Conservation (phyloP, 176 grass and related monocot species). For the Chrysopogon serrulatus region DNA sequence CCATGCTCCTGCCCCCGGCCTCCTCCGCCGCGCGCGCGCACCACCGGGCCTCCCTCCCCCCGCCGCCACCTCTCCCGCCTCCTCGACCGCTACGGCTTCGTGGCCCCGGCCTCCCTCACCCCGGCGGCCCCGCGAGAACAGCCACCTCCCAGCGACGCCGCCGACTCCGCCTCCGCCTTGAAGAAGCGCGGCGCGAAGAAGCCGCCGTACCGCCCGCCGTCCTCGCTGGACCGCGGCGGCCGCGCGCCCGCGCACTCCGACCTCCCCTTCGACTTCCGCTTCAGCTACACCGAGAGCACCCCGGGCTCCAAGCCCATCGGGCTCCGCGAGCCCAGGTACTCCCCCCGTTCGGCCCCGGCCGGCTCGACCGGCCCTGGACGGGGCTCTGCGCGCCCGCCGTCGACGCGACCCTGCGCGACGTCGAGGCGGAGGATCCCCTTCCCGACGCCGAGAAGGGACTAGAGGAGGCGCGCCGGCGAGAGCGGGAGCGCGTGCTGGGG, state of each 20-base stretch:
- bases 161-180: neutral
- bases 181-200: conserved; percentile 50
- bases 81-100: conserved; percentile 73
- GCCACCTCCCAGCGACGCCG: neutral
- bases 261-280: conserved; percentile 90
- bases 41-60: neutral
- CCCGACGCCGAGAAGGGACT: conserved; percentile 37
- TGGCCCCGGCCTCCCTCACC: conserved; percentile 45
- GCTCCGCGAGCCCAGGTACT: conserved; percentile 84
- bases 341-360: conserved; percentile 85
- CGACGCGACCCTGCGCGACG: conserved; percentile 56
- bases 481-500: conserved; percentile 64
- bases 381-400: conserved; percentile 71
- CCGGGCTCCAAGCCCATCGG: conserved; percentile 64
- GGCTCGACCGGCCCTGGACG: conserved; percentile 78
- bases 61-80: conserved; percentile 33
- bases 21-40: conserved; percentile 27
- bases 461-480: conserved; percentile 36
- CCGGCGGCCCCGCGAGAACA: conserved; percentile 12
- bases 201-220: conserved; percentile 43
- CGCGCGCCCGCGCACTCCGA: conserved; percentile 48
- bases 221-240: conserved; percentile 40
- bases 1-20: conserved; percentile 20
- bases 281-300: conserved; percentile 84
- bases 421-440: conserved; percentile 42